A percentile compares a stretch with the other conserved stretches of the same genome.
Conservation (phyloP, 208 protist species). For the Naegleria fowleri region DNA sequence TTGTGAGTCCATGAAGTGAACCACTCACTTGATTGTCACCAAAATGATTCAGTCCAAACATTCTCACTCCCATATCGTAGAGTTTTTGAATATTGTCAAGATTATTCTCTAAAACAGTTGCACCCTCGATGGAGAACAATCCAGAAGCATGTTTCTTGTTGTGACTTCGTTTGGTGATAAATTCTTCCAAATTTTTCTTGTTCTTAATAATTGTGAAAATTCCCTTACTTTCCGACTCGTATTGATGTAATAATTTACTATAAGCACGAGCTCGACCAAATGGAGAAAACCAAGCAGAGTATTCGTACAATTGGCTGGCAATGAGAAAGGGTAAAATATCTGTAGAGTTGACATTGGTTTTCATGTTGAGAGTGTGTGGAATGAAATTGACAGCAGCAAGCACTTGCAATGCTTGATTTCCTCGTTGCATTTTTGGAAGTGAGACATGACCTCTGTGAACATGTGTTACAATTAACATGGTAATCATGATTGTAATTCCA, state of each 20-base stretch:
- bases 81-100: not conserved
- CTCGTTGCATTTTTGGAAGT: not conserved
- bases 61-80: not conserved
- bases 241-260: not conserved
- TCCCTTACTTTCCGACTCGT: not conserved
- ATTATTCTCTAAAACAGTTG: not conserved
- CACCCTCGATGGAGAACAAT: not conserved
- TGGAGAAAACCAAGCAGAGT: not conserved
- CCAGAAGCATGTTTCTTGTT: not conserved
- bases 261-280: not conserved
- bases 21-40: not conserved
- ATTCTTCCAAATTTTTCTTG: not conserved
- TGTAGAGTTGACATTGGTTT: not conserved
- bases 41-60: slow-evolving; percentile 11
- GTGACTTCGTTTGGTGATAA: not conserved
- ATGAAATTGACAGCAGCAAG: not conserved
- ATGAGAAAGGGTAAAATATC: not conserved
- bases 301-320: not conserved
- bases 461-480: no score
- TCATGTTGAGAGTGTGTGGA: not conserved
- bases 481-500: not conserved
- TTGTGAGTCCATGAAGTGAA: not conserved
- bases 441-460: not conserved
- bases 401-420: not conserved
- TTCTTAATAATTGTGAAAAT: not conserved